These are phyloP conservation scores for Malassezia sympodialis DNA, from an alignment of 1,284 basidiomycete genomes.

Conservation along the genomic window DNA sequence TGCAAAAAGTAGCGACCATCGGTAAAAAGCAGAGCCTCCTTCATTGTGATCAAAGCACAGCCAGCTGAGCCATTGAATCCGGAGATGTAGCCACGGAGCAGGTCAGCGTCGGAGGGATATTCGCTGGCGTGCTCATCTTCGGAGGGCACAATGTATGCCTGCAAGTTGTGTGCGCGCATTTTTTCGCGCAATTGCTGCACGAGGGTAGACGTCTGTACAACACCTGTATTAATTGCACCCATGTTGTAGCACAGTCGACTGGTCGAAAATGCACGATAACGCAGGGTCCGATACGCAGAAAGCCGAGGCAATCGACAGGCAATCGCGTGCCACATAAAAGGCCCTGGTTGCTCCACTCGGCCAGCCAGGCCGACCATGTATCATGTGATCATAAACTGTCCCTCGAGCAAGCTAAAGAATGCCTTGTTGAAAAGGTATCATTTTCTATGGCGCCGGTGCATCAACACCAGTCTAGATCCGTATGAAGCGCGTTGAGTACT, in stretches of 20 bases:
- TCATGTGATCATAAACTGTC: neutral
- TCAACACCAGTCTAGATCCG: constrained; percentile 9
- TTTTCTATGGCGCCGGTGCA: constrained; percentile 1
- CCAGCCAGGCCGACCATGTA: neutral
- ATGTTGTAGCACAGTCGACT: constrained; percentile 8
- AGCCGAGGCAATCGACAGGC: neutral
- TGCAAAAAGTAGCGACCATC: constrained; percentile 91
- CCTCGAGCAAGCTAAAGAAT: neutral
- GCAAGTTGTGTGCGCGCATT: constrained; percentile 28
- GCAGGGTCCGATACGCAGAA: neutral
- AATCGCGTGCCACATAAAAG: neutral
- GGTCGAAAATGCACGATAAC: neutral
- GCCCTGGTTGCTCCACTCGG: neutral
- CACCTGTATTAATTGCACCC: constrained; percentile 40
- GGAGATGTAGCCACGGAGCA: constrained; percentile 73
- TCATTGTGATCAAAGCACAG: constrained; percentile 61
- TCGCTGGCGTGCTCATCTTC: constrained; percentile 69
- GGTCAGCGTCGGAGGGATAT: constrained; percentile 58
- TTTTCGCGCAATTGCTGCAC: constrained; percentile 30
- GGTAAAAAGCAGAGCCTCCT: constrained; percentile 61
- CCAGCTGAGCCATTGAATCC: constrained; percentile 90
- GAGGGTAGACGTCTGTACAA: constrained; percentile 34
- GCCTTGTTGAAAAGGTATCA: constrained; percentile 43
- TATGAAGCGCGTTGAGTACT: constrained; percentile 21
- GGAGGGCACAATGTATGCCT: constrained; percentile 47